These are phyloP conservation scores for Halophytophthora polymorphica DNA, from an alignment of 352 stramenopile species.

Conservation along the genomic window DNA sequence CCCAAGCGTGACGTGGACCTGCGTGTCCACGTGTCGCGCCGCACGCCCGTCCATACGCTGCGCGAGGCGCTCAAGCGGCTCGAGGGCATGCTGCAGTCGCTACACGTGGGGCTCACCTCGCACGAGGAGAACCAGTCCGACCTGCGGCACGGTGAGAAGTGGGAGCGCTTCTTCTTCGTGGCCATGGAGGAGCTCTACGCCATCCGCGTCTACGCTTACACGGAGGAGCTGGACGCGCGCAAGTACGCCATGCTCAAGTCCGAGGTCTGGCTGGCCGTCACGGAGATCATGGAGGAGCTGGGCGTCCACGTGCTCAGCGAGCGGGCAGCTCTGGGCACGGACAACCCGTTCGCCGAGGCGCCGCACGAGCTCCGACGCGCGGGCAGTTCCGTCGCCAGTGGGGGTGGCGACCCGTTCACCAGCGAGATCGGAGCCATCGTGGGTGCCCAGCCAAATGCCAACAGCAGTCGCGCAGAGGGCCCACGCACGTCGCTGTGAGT, in stretches of 20 bases:
- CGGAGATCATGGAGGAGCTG: conserved; percentile 88
- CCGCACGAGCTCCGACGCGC: conserved; percentile 28
- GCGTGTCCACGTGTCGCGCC: conserved; percentile 51
- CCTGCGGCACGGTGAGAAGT: conserved; percentile 75
- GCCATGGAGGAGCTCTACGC: conserved; percentile 84
- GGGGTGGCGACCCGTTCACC: conserved; percentile 47
- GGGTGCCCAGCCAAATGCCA: conserved; percentile 23
- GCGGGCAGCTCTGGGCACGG: conserved; percentile 4
- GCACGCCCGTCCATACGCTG: conserved; percentile 58
- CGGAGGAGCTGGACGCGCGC: conserved; percentile 78
- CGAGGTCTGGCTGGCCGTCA: conserved; percentile 85
- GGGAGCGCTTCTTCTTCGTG: conserved; percentile 82
- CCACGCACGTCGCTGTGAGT: conserved; percentile 40
- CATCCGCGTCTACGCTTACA: conserved; percentile 86
- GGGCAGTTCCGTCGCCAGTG: conserved; percentile 13
- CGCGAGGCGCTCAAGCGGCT: conserved; percentile 55
- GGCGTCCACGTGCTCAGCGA: conserved; percentile 55
- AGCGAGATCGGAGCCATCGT: conserved; percentile 57
- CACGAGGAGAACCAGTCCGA: conserved; percentile 85
- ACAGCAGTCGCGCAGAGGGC: conserved; percentile 19
- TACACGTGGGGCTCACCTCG: conserved; percentile 83
- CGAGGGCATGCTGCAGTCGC: conserved; percentile 77
- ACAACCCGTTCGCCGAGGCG: conserved; percentile 41
- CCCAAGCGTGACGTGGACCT: conserved; percentile 84
- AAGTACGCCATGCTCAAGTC: conserved; percentile 89